phyloP scores from a whole-genome alignment of 2,329 filamentous ascomycete species.

The Ophiostoma montium region DNA sequence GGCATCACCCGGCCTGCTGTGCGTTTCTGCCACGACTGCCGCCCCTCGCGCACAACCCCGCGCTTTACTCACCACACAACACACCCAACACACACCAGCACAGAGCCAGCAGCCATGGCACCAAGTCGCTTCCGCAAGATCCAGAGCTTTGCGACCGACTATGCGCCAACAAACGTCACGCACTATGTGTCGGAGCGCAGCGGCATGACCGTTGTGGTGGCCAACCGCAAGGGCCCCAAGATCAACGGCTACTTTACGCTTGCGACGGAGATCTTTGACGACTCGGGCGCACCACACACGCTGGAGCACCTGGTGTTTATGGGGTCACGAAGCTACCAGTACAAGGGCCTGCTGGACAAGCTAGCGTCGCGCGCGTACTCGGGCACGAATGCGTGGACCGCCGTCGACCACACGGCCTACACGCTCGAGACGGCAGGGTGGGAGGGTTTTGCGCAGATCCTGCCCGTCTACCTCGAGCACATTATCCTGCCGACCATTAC shows the following conservation, averaged over 20 bases:
- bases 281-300: constrained; percentile 83
- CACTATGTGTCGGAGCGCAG: constrained; percentile 94
- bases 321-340: constrained; percentile 85
- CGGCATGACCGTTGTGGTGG: constrained; percentile 86
- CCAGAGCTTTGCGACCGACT: constrained; percentile 77
- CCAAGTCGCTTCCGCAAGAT: constrained; percentile 60
- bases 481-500: constrained; percentile 82
- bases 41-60: neutral
- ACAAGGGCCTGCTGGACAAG: constrained; percentile 91
- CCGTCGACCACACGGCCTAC: constrained; percentile 91
- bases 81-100: constrained; percentile 10
- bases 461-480: constrained; percentile 92
- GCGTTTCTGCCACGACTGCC: constrained; percentile 1
- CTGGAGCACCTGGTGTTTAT: constrained; percentile 75
- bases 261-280: constrained; percentile 93
- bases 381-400: constrained; percentile 92
- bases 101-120: constrained; percentile 32
- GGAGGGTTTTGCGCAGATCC: constrained; percentile 89
- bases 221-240: constrained; percentile 88
- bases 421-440: constrained; percentile 90
- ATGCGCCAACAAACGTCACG: constrained; percentile 74
- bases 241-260: constrained; percentile 88
- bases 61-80: constrained; percentile 7
- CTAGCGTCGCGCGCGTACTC: constrained; percentile 88
- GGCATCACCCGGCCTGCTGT: constrained; percentile 2